Base-by-base conservation (phyloP, 2,329 filamentous ascomycete genomes). In the Ceratocystis destructans region DNA sequence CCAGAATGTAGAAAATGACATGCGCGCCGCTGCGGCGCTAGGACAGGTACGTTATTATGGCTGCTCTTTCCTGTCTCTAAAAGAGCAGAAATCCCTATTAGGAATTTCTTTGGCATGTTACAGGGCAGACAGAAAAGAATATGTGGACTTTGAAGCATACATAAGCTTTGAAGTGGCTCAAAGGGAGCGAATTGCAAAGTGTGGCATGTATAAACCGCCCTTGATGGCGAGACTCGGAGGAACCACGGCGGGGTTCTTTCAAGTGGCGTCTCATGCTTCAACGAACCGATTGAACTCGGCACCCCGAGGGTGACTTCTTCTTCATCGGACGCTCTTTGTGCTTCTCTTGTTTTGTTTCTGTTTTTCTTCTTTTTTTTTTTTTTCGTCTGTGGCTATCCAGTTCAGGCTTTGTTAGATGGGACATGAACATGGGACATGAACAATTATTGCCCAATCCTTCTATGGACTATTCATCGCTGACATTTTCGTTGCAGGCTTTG, bases 1-100 rank as follows among this genome's bases (percentile, higher is more conserved):
- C 61, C 86, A 90, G 71, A 87, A 84, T 69, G 82, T 97, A 70
- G 93, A 97, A 77, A 88, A 87, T 71, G 90, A 96, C 77, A 88
- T 96, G 65, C 86, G 87, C 71, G 90, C 85, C 64, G 94, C 94
- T 50, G 94, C 91, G 62, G 83, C 88, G 74, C 82, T 96, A 72
- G 94, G 94, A 70, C 89, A 96, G 88, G 93, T 96, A 87, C 74
- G 89, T 84, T 70, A 7, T n/a, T 15, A 33, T 33, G 53, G 25
- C 8, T 25, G 33, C 46, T 44, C 25, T 33, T 57, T 25, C 6
- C 55, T 15, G 10, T 8, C 53, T 25, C 28, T 5, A n/a, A 59
- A n/a, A 12, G 25, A 53, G 3, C 7, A 53, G 22, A 53, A 22
- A 3, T 20, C 55, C 50, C 48, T 64, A 48, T 22, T 17, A 41